phyloP scores from a whole-genome alignment of 208 protist genomes.

The Crithidia sp. region DNA sequence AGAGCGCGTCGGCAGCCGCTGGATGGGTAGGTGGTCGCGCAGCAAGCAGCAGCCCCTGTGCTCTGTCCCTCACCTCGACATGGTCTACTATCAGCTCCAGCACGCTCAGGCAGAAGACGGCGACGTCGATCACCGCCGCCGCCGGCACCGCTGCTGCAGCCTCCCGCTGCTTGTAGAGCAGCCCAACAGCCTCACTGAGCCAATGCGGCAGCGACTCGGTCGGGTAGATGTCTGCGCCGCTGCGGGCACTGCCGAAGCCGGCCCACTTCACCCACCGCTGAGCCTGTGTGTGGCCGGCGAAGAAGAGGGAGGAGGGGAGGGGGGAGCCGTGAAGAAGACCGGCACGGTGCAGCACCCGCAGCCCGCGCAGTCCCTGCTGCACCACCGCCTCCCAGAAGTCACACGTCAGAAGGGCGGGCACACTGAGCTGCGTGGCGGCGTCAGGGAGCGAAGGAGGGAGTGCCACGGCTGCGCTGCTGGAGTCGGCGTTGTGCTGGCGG shows the following conservation, averaged over 20 bases:
- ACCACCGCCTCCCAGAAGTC: constrained; percentile 42
- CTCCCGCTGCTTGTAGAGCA: constrained; percentile 4
- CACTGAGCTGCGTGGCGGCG: background rate
- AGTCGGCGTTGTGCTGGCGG: background rate
- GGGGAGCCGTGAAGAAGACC: constrained; percentile 66
- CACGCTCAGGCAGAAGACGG: constrained; percentile 26
- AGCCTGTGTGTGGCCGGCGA: constrained; percentile 18
- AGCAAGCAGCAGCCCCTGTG: background rate
- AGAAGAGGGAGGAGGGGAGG: constrained; percentile 51
- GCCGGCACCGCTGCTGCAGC: background rate
- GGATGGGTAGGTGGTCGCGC: background rate
- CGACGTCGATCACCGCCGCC: constrained; percentile 18
- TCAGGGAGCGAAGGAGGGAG: no score
- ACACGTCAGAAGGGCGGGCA: background rate
- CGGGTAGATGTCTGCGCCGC: constrained; percentile 36
- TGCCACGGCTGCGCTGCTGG: no score
- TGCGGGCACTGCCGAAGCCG: constrained; percentile 59
- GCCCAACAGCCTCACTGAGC: constrained; percentile 13
- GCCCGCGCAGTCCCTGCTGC: constrained; percentile 43
- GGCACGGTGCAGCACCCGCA: constrained; percentile 52
- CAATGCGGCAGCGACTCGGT: constrained; percentile 27
- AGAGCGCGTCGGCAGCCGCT: background rate
- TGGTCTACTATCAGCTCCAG: constrained; percentile 24
- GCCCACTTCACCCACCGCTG: constrained; percentile 46
- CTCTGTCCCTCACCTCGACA: background rate